A percentile compares a stretch with the other conserved stretches of the same genome.
Conservation (phyloP, 225 moss, liverwort and hornwort genomes). For the Sphagnum tenellum region DNA sequence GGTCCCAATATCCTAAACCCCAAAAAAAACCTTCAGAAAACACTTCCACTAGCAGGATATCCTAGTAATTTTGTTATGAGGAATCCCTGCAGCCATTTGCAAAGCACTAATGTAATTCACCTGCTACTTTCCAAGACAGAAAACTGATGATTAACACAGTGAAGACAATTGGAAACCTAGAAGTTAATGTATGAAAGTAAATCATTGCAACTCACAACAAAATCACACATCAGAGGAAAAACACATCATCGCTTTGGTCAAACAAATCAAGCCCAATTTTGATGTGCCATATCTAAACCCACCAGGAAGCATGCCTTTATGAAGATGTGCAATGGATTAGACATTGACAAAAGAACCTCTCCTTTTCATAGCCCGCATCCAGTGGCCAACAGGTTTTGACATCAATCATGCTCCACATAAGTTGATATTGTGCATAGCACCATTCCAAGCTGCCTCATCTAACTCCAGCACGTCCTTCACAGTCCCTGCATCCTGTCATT, state of each 20-base stretch:
- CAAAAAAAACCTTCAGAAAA: too few species aligned
- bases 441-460: constrained; percentile 58
- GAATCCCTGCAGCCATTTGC: too few species aligned
- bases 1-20: too few species aligned
- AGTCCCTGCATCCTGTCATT: constrained; percentile 24
- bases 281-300: constrained; percentile 41
- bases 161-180: too few species aligned
- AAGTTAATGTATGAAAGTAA: too few species aligned
- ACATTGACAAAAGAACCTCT: constrained; percentile 72
- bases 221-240: too few species aligned
- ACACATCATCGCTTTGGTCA: constrained; percentile 38
- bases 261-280: constrained; percentile 50
- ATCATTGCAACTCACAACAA: too few species aligned
- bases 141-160: too few species aligned
- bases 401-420: constrained; percentile 65
- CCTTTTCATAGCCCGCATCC: constrained; percentile 34
- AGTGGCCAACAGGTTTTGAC: constrained; percentile 65
- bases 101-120: too few species aligned
- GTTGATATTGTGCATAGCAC: constrained; percentile 52
- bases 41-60: too few species aligned
- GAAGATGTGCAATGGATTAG: constrained; percentile 47
- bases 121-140: too few species aligned
- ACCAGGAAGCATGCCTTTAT: constrained; percentile 51
- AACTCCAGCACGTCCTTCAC: constrained; percentile 31
- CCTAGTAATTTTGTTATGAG: too few species aligned